Evolutionary conservation across 768 basidiomycete species (phyloP).

Genomic region (Boletus subparvulus): DNA sequence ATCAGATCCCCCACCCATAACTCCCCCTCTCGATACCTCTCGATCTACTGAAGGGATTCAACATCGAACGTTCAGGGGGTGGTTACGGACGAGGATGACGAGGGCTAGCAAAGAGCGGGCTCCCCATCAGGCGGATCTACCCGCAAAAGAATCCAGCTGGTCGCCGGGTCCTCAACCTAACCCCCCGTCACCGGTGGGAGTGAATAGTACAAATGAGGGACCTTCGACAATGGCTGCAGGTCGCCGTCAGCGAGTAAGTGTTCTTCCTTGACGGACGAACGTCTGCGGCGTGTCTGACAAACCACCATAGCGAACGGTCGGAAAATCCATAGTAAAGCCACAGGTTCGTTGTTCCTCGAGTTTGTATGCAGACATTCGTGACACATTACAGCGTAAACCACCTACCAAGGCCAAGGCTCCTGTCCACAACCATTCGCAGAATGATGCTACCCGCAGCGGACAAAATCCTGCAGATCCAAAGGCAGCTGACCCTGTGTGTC

Average conservation of each 20-base stretch:
- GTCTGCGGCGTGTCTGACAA: neutral
- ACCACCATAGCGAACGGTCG: neutral
- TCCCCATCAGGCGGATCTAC: neutral
- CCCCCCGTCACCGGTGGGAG: neutral
- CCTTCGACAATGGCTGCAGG: neutral
- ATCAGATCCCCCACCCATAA: neutral
- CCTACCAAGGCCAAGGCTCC: neutral
- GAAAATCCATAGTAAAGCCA: neutral
- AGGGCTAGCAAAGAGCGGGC: no score
- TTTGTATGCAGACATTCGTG: neutral
- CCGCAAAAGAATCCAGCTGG: neutral
- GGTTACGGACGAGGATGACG: neutral
- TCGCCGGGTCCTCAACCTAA: neutral
- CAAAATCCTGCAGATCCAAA: neutral
- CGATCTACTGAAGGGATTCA: neutral
- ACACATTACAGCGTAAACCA: neutral
- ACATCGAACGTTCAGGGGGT: neutral
- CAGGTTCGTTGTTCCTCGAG: neutral
- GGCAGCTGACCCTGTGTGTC: neutral
- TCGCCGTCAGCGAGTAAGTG: neutral
- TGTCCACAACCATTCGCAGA: neutral
- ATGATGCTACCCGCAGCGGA: neutral
- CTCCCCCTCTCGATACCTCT: neutral
- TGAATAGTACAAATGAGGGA: neutral
- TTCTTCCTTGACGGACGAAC: neutral